A percentile compares a stretch with the other conserved stretches of the same genome.
These are phyloP conservation scores for Alternaria atra DNA, from an alignment of 2,329 filamentous ascomycete genomes.

Conservation along the genomic window DNA sequence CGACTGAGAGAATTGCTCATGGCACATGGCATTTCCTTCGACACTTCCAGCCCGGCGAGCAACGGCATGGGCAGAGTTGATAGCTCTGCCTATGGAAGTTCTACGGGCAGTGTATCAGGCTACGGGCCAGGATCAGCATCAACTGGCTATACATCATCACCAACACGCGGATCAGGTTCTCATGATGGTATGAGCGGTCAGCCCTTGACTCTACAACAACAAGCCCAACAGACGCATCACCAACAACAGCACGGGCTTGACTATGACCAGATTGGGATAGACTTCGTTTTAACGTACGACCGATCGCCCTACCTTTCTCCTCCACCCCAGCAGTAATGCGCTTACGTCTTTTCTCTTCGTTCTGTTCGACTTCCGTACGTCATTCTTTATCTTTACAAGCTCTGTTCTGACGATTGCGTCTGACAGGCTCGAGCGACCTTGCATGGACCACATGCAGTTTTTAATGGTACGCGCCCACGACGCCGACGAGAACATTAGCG, in stretches of 20 bases:
- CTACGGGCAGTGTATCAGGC: conserved; percentile 68
- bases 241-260: conserved; percentile 63
- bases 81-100: conserved; percentile 55
- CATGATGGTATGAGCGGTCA: conserved; percentile 37
- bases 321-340: conserved; percentile 51
- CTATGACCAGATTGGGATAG: conserved; percentile 84
- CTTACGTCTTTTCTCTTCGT: conserved; percentile 29
- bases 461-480: conserved; percentile 69
- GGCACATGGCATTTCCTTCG: conserved; percentile 67
- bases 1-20: conserved; percentile 72
- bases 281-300: conserved; percentile 91
- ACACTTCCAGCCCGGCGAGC: conserved; percentile 51
- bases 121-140: conserved; percentile 61
- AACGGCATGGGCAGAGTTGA: conserved; percentile 45
- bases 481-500: conserved; percentile 69
- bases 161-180: conserved; percentile 43
- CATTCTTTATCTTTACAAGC: conserved; percentile 30
- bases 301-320: conserved; percentile 67
- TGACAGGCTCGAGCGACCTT: conserved; percentile 84
- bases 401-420: conserved; percentile 43
- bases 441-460: conserved; percentile 89
- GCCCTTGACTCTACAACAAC: conserved; percentile 26
- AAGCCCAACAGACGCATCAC: conserved; percentile 28
- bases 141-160: conserved; percentile 58
- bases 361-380: conserved; percentile 36